Evolutionary conservation across 441 rosid genomes (phyloP), one percentile per base, ranked within the genome.

Genomic region (Biscutella laevigata): DNA sequence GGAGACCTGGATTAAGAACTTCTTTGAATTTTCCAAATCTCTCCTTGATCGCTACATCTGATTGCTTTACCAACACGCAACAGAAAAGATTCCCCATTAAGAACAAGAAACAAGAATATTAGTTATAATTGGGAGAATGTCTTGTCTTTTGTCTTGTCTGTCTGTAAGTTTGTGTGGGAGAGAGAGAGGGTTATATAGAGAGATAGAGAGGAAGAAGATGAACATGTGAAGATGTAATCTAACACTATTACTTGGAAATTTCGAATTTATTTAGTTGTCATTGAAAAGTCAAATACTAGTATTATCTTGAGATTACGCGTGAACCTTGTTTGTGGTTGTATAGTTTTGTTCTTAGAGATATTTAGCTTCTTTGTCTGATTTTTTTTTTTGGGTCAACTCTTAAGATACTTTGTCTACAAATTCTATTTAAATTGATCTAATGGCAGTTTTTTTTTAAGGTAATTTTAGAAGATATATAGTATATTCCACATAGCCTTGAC

Each of bases 1-100:
- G 88, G 56, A 86, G 82, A 57, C 95, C 97, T 56, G 97, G 94
- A 34, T 79, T 73, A 1, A 86, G 87, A 53, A 84, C 86, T 26
- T 79, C 82, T 30, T 79, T 70, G 38, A 78, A 89, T 68, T 71
- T 89, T 27, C 97, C 97, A 67, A 89, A 89, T 26, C 72, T 76
- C 72, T 89, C 91, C 55, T 55, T 74, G 34, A 89, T 61, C 14
- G 86, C 91, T 1, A 89, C 94, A 47, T 79, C 84, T 33, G 97
- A 89, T 70, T 89, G 97, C 36, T 81, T 85, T 62, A 89, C 95
- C 60, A 79, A 73, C 52, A 86, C 53, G 37, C 89, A 84, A 41
- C 94, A 81, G 2, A 84, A 43, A 20, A 66, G 82, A 51, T 84
- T 83, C 13, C 92, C 92, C 92, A 84, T 84, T 57, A n/a, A 21